These are phyloP conservation scores for Teunomyces tritomae DNA, from an alignment of 805 yeast genomes.

Conservation along the genomic window DNA sequence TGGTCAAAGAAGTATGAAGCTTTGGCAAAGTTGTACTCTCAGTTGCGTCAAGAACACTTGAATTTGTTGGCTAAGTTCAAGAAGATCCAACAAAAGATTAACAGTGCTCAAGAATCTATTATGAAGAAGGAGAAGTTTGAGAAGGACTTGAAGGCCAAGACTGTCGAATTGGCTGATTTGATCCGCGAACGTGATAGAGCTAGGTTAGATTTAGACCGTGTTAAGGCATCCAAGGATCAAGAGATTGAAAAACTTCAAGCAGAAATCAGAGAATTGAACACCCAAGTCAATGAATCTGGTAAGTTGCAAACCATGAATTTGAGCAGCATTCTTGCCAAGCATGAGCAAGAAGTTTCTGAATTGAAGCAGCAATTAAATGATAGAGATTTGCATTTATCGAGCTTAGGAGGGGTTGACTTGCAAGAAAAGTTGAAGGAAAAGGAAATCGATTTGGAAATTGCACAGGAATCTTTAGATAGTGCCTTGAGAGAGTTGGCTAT, in stretches of 20 bases:
- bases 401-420: conserved; percentile 30
- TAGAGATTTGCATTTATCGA: conserved; percentile 21
- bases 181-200: conserved; percentile 90
- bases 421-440: conserved; percentile 55
- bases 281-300: conserved; percentile 57
- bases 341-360: conserved; percentile 58
- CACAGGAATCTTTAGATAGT: conserved; percentile 75
- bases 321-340: conserved; percentile 56
- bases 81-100: conserved; percentile 80
- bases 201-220: conserved; percentile 72
- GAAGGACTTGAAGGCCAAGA: conserved; percentile 79
- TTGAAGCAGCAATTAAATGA: conserved; percentile 37
- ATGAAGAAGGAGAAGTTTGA: conserved; percentile 80
- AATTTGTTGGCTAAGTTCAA: conserved; percentile 74
- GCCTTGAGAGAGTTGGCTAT: conserved; percentile 61
- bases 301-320: conserved; percentile 63
- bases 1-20: conserved; percentile 90
- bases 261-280: conserved; percentile 58
- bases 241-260: conserved; percentile 66
- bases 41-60: conserved; percentile 87
- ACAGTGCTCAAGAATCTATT: conserved; percentile 85
- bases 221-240: conserved; percentile 59
- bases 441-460: conserved; percentile 75
- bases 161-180: conserved; percentile 82
- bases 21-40: conserved; percentile 84